Evolutionary conservation across 257 asterid genomes (phyloP).

Genomic region (Linderniella brevidens): DNA sequence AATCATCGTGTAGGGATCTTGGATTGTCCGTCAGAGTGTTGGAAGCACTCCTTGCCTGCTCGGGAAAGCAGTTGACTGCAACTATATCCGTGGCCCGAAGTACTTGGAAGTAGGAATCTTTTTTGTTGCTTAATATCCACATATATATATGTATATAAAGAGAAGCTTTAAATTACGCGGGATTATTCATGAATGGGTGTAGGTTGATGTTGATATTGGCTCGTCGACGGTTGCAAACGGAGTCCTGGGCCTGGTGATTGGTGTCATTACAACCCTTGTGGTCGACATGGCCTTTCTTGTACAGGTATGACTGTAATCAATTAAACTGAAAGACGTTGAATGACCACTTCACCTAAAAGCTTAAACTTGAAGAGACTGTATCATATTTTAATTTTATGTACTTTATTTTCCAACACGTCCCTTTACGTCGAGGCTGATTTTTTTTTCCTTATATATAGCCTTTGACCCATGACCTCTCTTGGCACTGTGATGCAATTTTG

Average conservation of each 20-base stretch:
- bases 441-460: no score
- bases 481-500: no score
- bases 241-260: slow-evolving; percentile 91
- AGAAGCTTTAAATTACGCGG: no score
- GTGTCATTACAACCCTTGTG: slow-evolving; percentile 78
- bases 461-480: no score
- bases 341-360: no score
- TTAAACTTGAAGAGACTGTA: no score
- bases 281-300: slow-evolving; percentile 99
- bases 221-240: slow-evolving; percentile 97
- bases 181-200: slow-evolving; percentile 18
- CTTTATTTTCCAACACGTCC: no score
- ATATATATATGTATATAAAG: no score
- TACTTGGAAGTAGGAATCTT: slow-evolving; percentile 58
- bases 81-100: slow-evolving; percentile 68
- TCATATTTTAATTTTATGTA: no score
- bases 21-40: slow-evolving; percentile 99
- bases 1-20: slow-evolving; percentile 60
- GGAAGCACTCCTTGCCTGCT: slow-evolving; percentile 97
- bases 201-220: slow-evolving; percentile 94
- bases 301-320: slow-evolving; percentile 36
- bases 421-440: no score
- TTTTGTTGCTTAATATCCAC: slow-evolving; percentile 2
- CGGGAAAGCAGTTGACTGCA: slow-evolving; percentile 96
- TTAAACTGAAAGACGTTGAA: no score